These are phyloP conservation scores for Coniferiporia sulphurascens DNA, from an alignment of 1,284 basidiomycete species.

Conservation along the genomic window DNA sequence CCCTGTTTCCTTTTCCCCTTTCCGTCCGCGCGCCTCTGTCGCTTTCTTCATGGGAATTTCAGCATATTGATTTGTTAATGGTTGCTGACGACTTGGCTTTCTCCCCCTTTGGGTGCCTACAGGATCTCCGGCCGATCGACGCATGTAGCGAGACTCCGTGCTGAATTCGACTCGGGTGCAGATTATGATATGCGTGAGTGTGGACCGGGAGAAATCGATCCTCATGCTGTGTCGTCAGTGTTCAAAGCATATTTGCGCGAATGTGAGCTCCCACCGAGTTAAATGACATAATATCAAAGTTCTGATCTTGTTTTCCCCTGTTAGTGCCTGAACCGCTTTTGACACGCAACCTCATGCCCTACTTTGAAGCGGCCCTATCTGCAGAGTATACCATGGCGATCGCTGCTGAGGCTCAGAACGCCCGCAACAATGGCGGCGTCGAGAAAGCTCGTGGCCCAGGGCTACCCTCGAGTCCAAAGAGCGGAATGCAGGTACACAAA, in stretches of 20 bases:
- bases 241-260: constrained; percentile 80
- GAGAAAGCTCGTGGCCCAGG: constrained; percentile 29
- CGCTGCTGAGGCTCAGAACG: constrained; percentile 25
- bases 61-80: neutral
- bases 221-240: constrained; percentile 85
- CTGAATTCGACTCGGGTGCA: constrained; percentile 83
- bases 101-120: constrained; percentile 18
- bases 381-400: constrained; percentile 44
- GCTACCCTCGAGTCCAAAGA: constrained; percentile 41
- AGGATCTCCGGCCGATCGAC: constrained; percentile 72
- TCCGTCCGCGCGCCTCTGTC: neutral
- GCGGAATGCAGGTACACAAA: constrained; percentile 50
- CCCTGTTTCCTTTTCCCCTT: neutral
- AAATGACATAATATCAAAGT: constrained; percentile 2
- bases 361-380: constrained; percentile 71
- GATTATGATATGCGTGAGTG: constrained; percentile 78
- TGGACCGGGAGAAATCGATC: constrained; percentile 80
- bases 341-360: constrained; percentile 60
- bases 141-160: constrained; percentile 68
- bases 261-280: constrained; percentile 42
- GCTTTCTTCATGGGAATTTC: neutral
- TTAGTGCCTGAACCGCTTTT: constrained; percentile 83
- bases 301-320: constrained; percentile 1
- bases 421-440: constrained; percentile 11
- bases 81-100: constrained; percentile 13